A percentile compares a stretch with the other conserved stretches of the same genome.
Conservation (phyloP, 148 eudicot species). For the Euryodendron excelsum region DNA sequence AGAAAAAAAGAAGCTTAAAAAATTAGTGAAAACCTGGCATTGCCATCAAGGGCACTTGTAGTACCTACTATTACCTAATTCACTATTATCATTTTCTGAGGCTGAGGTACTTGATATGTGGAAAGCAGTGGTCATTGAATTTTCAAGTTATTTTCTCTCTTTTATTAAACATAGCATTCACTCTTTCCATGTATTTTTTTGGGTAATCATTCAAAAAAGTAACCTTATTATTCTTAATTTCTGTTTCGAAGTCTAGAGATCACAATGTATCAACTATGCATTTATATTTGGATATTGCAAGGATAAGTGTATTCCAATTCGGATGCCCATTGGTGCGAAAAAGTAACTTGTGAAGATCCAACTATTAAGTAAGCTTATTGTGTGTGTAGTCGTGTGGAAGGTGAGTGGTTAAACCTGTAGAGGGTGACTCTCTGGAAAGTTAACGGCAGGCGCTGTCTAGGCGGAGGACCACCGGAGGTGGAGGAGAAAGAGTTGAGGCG, state of each 20-base stretch:
- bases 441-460: too few relatives aligned
- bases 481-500: too few relatives aligned
- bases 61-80: too few relatives aligned
- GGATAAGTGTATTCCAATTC: constrained; percentile 36
- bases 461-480: too few relatives aligned
- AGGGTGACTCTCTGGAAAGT: too few relatives aligned
- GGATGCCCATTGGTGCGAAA: constrained; percentile 51
- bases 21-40: too few relatives aligned
- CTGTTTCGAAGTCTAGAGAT: constrained; percentile 20
- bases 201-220: constrained; percentile 6
- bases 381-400: too few relatives aligned
- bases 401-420: too few relatives aligned
- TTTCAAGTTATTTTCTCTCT: not conserved
- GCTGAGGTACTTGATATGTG: not conserved
- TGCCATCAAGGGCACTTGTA: too few relatives aligned
- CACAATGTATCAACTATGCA: constrained; percentile 44
- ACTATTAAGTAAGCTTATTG: constrained; percentile 54
- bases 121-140: too few relatives aligned
- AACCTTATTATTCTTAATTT: constrained; percentile 17
- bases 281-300: constrained; percentile 68
- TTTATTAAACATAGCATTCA: not conserved
- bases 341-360: too few relatives aligned
- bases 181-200: constrained; percentile 11
- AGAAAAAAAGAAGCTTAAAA: too few relatives aligned
- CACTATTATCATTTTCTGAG: not conserved